These are phyloP conservation scores for Epichloe baconii DNA, from an alignment of 2,329 filamentous ascomycete genomes.

Conservation along the genomic window DNA sequence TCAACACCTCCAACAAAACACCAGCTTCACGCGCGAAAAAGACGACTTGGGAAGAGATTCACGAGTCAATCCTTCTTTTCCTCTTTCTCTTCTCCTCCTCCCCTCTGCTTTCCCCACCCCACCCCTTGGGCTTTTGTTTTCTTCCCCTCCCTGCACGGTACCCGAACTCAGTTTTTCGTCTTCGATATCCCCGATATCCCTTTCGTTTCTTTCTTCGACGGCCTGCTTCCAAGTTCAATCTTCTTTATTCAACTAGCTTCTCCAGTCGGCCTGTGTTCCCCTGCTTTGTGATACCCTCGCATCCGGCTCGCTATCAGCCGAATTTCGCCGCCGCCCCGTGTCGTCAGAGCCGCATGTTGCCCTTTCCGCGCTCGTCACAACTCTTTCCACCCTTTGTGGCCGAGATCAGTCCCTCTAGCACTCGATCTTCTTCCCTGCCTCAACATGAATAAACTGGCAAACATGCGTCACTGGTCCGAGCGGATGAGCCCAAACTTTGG, in stretches of 20 bases:
- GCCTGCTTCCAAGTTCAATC: neutral
- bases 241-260: neutral
- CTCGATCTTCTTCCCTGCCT: slow-evolving; percentile 3
- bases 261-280: neutral
- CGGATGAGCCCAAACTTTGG: slow-evolving; percentile 56
- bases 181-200: slow-evolving; percentile 10
- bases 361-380: slow-evolving; percentile 1
- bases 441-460: slow-evolving; percentile 59
- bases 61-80: slow-evolving; percentile 8
- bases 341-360: slow-evolving; percentile 1
- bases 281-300: slow-evolving; percentile 12
- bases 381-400: slow-evolving; percentile 1
- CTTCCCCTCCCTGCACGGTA: neutral
- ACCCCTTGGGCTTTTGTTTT: slow-evolving; percentile 2
- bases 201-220: slow-evolving; percentile 10
- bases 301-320: slow-evolving; percentile 14
- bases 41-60: slow-evolving; percentile 8
- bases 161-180: neutral
- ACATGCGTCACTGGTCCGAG: slow-evolving; percentile 61
- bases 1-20: slow-evolving; percentile 1
- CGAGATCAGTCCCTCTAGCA: neutral
- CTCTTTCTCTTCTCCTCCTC: slow-evolving; percentile 7
- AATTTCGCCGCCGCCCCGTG: slow-evolving; percentile 12
- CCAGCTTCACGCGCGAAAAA: neutral
- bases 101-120: slow-evolving; percentile 3